These are phyloP conservation scores for Nidularia pulvinata DNA, from an alignment of 768 basidiomycete species.

Conservation along the genomic window DNA sequence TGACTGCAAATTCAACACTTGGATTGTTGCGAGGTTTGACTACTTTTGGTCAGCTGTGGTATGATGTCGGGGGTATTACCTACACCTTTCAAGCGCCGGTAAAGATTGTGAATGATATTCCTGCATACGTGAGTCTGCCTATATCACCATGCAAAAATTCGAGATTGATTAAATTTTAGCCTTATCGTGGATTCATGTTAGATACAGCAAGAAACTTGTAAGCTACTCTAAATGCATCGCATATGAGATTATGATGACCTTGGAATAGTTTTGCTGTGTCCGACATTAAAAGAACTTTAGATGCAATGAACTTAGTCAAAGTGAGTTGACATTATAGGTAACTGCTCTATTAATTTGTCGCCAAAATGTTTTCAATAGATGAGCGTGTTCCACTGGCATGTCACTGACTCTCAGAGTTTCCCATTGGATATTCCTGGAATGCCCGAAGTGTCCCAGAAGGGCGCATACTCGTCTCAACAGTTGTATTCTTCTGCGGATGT, in stretches of 20 bases:
- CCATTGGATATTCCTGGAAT: constrained; percentile 62
- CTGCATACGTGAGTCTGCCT: constrained; percentile 55
- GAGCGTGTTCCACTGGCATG: constrained; percentile 83
- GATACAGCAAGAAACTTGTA: constrained; percentile 82
- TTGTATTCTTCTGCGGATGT: constrained; percentile 58
- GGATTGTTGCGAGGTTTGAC: constrained; percentile 73
- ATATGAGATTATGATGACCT: background rate
- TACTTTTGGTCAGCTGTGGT: constrained; percentile 78
- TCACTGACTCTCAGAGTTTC: constrained; percentile 79
- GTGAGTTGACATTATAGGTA: constrained; percentile 24
- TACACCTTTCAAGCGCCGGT: constrained; percentile 60
- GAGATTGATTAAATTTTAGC: constrained; percentile 28
- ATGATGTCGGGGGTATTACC: constrained; percentile 39
- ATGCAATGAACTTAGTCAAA: constrained; percentile 79
- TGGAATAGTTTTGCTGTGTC: constrained; percentile 51
- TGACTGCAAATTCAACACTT: constrained; percentile 63
- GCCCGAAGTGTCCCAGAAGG: constrained; percentile 60
- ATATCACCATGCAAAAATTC: background rate
- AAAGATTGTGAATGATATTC: constrained; percentile 54
- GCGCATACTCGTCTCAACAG: constrained; percentile 62
- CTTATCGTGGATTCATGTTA: constrained; percentile 77
- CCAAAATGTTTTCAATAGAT: constrained; percentile 59
- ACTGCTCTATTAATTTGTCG: constrained; percentile 48
- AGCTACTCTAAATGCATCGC: constrained; percentile 14
- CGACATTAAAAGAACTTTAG: constrained; percentile 69